Conservation (phyloP, 257 asterid genomes). For the Nicotiana benthamiana region DNA sequence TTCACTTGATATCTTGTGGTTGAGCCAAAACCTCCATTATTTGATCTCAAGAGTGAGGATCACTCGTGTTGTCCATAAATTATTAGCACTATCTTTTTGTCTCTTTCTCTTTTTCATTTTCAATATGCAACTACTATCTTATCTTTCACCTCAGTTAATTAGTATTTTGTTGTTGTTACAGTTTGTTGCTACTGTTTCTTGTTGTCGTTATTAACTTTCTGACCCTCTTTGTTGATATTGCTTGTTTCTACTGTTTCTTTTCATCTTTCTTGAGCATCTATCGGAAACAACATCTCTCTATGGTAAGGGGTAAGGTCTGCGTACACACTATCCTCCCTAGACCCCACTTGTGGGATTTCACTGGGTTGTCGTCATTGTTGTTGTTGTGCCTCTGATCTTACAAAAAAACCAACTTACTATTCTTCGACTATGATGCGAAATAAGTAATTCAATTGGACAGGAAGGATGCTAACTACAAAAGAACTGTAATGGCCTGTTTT, state of each 20-base stretch:
- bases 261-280: too few species aligned
- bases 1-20: not conserved
- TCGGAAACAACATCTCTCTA: too few species aligned
- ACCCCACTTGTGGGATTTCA: too few species aligned
- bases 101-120: not conserved
- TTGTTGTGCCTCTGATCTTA: not conserved
- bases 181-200: too few species aligned
- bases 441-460: constrained; percentile 20
- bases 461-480: constrained; percentile 65
- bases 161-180: too few species aligned
- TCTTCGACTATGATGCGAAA: not conserved
- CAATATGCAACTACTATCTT: not conserved
- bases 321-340: too few species aligned
- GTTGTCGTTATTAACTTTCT: too few species aligned
- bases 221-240: too few species aligned
- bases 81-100: not conserved
- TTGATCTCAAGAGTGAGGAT: not conserved
- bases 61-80: not conserved
- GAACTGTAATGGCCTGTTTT: constrained; percentile 73
- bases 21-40: not conserved
- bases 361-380: too few species aligned
- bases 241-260: too few species aligned
- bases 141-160: too few species aligned
- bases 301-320: too few species aligned
- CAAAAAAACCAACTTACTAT: not conserved